Conservation (phyloP, 2,329 filamentous ascomycete genomes). For the Cercospora janseana region DNA sequence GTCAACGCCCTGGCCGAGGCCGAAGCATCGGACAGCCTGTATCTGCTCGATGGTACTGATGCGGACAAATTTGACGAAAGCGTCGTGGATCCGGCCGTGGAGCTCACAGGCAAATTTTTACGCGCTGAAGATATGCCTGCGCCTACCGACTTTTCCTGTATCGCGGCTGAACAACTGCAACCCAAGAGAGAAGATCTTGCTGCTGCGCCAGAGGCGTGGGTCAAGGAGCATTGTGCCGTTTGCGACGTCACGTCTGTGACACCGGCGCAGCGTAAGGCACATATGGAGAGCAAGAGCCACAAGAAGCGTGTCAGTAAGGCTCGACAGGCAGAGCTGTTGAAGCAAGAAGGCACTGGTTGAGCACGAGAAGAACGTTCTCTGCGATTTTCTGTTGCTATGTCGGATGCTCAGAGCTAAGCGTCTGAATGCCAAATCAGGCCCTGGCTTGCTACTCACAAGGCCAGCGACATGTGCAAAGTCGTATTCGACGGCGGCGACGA, state of each 20-base stretch:
- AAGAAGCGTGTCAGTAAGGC: conserved; percentile 31
- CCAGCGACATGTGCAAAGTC: too few species aligned
- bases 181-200: conserved; percentile 53
- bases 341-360: too few species aligned
- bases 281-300: conserved; percentile 57
- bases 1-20: conserved; percentile 61
- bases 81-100: conserved; percentile 65
- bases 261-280: conserved; percentile 57
- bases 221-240: conserved; percentile 63
- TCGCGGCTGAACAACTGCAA: conserved; percentile 57
- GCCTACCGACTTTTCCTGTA: conserved; percentile 55
- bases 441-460: too few species aligned
- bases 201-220: conserved; percentile 47
- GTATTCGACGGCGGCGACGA: too few species aligned
- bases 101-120: conserved; percentile 65
- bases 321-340: neutral
- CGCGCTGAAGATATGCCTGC: conserved; percentile 53
- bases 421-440: too few species aligned
- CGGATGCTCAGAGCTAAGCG: too few species aligned
- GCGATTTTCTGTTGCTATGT: too few species aligned
- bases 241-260: conserved; percentile 62
- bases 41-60: conserved; percentile 77
- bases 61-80: conserved; percentile 58
- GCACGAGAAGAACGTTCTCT: too few species aligned
- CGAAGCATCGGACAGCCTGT: conserved; percentile 61